Evolutionary conservation across 2,329 filamentous ascomycete genomes (phyloP).

Genomic region (Chaetomiaceae sp.): DNA sequence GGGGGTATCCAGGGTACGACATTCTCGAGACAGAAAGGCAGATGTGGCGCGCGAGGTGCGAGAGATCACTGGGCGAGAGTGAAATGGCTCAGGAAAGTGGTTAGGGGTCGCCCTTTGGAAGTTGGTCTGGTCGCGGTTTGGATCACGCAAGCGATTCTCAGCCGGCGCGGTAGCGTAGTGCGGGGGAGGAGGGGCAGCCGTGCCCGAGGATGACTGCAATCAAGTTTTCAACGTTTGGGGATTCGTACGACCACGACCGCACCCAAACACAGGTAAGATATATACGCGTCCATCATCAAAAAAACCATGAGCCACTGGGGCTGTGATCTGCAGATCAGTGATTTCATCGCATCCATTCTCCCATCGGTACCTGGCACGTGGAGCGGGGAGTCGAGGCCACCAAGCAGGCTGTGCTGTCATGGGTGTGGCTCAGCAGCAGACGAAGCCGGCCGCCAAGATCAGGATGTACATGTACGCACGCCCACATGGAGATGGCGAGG

Average conservation of each 20-base stretch:
- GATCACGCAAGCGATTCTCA: not conserved
- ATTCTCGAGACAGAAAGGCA: slow-evolving; percentile 21
- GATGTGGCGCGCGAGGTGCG: no score
- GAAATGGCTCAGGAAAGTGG: not conserved
- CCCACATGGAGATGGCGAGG: no score
- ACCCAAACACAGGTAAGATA: not conserved
- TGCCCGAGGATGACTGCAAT: not conserved
- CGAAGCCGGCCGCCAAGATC: not conserved
- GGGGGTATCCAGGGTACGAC: slow-evolving; percentile 34
- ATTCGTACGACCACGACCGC: not conserved
- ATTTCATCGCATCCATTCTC: no score
- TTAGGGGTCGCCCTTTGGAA: no score
- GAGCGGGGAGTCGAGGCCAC: no score
- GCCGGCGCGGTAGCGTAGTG: not conserved
- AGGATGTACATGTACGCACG: not conserved
- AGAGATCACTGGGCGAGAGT: no score
- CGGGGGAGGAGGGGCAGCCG: slow-evolving; percentile 9
- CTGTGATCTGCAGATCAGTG: not conserved
- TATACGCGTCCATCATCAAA: not conserved
- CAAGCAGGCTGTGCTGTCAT: slow-evolving; percentile 19
- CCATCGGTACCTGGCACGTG: no score
- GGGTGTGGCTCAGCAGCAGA: slow-evolving; percentile 20
- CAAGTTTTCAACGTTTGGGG: not conserved
- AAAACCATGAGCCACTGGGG: no score
- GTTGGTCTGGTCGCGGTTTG: not conserved